phyloP scores from a whole-genome alignment of 179 eudicot genomes.

The Patellifolia procumbens region DNA sequence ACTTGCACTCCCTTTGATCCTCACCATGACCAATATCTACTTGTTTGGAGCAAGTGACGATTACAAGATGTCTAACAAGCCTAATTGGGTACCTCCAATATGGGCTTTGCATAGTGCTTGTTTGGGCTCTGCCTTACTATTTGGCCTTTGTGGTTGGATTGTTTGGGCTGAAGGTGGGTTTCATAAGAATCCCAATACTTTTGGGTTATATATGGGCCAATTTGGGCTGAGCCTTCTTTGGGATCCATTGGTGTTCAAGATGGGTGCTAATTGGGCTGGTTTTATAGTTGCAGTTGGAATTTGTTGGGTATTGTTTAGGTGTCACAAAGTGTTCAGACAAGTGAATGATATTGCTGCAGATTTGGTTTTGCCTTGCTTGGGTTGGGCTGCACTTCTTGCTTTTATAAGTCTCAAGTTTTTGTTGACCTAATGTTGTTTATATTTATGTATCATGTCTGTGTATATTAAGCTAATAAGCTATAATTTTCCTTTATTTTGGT shows the following conservation, averaged over 20 bases:
- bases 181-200: constrained; percentile 43
- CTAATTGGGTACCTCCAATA: constrained; percentile 51
- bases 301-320: constrained; percentile 46
- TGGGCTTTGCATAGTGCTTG: constrained; percentile 66
- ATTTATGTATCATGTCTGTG: no score
- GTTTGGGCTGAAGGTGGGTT: constrained; percentile 95
- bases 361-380: constrained; percentile 60
- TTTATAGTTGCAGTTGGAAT: constrained; percentile 46
- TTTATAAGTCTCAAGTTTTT: constrained; percentile 54
- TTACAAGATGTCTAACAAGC: constrained; percentile 27
- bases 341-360: constrained; percentile 66
- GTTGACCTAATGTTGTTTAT: constrained; percentile 27
- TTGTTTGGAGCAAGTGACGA: constrained; percentile 37
- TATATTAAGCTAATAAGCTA: no score
- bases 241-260: constrained; percentile 64
- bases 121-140: constrained; percentile 43
- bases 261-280: constrained; percentile 52
- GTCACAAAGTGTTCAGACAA: constrained; percentile 44
- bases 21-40: constrained; percentile 47
- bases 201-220: constrained; percentile 49
- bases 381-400: constrained; percentile 64
- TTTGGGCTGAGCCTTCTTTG: constrained; percentile 60
- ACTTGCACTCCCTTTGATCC: constrained; percentile 44
- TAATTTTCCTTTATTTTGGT: no score
- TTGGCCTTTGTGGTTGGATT: constrained; percentile 82